Conservation (phyloP, 768 basidiomycete genomes). For the Candolleomyces efflorescens region DNA sequence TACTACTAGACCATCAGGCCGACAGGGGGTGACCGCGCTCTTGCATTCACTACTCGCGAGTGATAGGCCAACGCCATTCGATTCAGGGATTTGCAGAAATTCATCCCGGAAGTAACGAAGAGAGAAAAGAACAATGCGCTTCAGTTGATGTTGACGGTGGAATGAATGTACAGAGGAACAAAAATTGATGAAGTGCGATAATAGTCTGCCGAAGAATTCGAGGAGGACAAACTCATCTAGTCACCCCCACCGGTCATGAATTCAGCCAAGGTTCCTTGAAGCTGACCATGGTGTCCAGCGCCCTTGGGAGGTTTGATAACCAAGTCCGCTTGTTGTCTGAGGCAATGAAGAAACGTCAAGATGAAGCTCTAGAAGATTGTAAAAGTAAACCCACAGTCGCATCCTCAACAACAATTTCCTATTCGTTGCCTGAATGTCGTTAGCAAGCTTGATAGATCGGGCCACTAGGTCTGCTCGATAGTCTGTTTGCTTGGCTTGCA, state of each 20-base stretch:
- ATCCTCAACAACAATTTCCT: conserved; percentile 78
- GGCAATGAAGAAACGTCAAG: background rate
- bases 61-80: too few relatives aligned
- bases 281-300: background rate
- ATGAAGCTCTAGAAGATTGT: background rate
- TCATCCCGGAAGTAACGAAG: too few relatives aligned
- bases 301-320: conserved; percentile 63
- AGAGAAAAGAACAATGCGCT: too few relatives aligned
- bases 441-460: conserved; percentile 68
- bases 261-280: background rate
- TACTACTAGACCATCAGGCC: conserved; percentile 6
- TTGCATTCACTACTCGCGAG: too few relatives aligned
- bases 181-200: too few relatives aligned
- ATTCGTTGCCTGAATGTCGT: conserved; percentile 68
- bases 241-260: background rate
- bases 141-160: too few relatives aligned
- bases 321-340: conserved; percentile 78
- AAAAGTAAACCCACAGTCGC: conserved; percentile 59
- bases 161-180: too few relatives aligned
- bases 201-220: too few relatives aligned
- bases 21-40: background rate
- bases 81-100: too few relatives aligned
- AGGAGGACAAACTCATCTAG: background rate
- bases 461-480: conserved; percentile 74
- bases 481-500: conserved; percentile 77